A percentile compares a stretch with the other conserved stretches of the same genome.
These are phyloP conservation scores for Phytophthora pini DNA, from an alignment of 352 stramenopile species.

Conservation along the genomic window DNA sequence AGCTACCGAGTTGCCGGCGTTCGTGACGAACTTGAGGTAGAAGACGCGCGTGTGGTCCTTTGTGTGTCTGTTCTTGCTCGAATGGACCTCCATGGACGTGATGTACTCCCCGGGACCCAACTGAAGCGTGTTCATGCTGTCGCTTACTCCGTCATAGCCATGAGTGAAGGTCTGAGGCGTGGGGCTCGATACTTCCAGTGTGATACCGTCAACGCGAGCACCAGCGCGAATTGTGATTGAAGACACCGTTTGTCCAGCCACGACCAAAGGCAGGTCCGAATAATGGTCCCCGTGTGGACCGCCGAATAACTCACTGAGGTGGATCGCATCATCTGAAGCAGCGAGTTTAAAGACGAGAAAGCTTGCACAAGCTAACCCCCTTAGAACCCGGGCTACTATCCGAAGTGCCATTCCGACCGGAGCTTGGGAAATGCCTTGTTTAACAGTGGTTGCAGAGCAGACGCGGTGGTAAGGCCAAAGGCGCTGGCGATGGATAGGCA, in stretches of 20 bases:
- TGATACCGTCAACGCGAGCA: constrained; percentile 1
- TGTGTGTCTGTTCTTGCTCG: neutral
- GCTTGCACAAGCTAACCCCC: neutral
- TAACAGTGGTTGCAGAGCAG: too few relatives aligned
- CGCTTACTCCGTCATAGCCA: neutral
- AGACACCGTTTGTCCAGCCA: neutral
- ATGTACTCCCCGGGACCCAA: constrained; percentile 6
- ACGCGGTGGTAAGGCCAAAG: too few relatives aligned
- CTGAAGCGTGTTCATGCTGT: constrained; percentile 1
- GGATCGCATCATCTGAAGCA: neutral
- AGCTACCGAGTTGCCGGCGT: constrained; percentile 12
- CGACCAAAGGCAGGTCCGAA: neutral
- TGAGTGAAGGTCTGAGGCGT: neutral
- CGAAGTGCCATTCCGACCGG: neutral
- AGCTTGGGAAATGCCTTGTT: neutral
- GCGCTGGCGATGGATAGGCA: too few relatives aligned
- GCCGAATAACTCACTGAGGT: constrained; percentile 6
- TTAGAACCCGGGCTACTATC: neutral
- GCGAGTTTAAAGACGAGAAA: neutral
- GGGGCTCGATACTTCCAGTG: neutral
- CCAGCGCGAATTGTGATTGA: constrained; percentile 5
- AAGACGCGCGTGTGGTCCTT: constrained; percentile 14
- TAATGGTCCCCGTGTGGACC: constrained; percentile 3
- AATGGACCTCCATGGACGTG: constrained; percentile 8
- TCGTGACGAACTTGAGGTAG: constrained; percentile 18